Conservation (phyloP, 345 rosid species). For the Geranium rotundifolium region DNA sequence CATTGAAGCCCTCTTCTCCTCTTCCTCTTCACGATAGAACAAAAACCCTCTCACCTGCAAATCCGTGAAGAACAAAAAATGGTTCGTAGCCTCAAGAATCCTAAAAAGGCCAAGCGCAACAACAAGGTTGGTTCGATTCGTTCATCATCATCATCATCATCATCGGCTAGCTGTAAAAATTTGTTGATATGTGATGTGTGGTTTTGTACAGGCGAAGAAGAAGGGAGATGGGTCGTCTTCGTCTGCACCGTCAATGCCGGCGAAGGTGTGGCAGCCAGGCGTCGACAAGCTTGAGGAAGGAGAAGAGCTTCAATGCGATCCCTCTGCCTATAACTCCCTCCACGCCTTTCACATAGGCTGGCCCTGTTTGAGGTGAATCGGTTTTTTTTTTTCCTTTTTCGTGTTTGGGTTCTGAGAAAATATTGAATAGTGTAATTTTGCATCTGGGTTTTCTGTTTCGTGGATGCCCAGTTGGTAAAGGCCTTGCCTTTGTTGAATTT, state of each 20-base stretch:
- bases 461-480: not conserved
- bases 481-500: not conserved
- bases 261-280: constrained; percentile 96
- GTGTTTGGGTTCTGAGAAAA: not conserved
- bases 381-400: not conserved
- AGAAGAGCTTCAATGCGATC: constrained; percentile 93
- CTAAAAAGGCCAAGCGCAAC: constrained; percentile 73
- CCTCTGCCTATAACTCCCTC: constrained; percentile 80
- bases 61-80: constrained; percentile 16
- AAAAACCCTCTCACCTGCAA: not conserved
- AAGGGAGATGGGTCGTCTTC: constrained; percentile 46
- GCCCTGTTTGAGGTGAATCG: constrained; percentile 80
- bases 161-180: no score
- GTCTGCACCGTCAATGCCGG: constrained; percentile 38
- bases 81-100: constrained; percentile 60
- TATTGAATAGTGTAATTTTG: not conserved
- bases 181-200: not conserved
- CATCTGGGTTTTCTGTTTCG: not conserved
- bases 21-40: not conserved
- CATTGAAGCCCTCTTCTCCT: no score
- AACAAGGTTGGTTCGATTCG: constrained; percentile 34
- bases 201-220: constrained; percentile 17
- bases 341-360: constrained; percentile 85
- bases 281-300: constrained; percentile 91
- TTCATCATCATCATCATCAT: no score